Base-by-base conservation (phyloP, 371 early-diverging fungal genomes). In the Mucor ambiguus region DNA sequence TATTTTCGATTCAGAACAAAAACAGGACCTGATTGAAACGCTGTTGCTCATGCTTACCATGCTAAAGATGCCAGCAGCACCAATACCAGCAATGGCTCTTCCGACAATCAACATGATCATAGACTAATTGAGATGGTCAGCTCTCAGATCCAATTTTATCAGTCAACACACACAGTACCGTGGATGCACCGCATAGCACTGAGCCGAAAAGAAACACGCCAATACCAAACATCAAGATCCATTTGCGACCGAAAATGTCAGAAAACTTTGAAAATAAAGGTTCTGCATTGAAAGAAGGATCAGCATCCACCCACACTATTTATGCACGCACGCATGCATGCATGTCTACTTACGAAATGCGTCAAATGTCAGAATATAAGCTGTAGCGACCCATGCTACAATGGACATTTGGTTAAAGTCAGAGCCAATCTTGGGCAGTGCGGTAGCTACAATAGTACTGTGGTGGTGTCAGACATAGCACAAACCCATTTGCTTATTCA, bases 231-330 rank as follows among this genome's bases (percentile, higher is more conserved):
- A 91, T 63, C 46, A 88, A 74, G 20, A 85, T 82, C 52, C 74
- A 63, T 72, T 90, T 90, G 11, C 91, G 85, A 18, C 92, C 93
- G 73, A 91, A 92, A 69, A 92, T 90, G 64, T 90, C 90, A 10
- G 90, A 82, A 60, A 89, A 76, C 67, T 88, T 85, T 6, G 89
- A 82, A 64, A 87, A 89, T 11, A 82, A 54, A 20, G 84, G 84
- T 58, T 84, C 78, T 75, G 67, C n/a, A 16, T 16, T 59, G 43
- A 32, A 32, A 65, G 14, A 5, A 46, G 2, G 2, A 18, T 48
- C 35, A 58, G n/a, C 24, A 60, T 37, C 33, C 18, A 24, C 48
- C 22, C 4, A 24, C 48, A 9, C n/a, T 20, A 5, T 11, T 22
- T 9, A 46, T 46, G 8, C 28, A 52, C 14, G 52, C 28, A 24